Conservation (phyloP, 2,329 filamentous ascomycete species). For the Apiospora hydei region DNA sequence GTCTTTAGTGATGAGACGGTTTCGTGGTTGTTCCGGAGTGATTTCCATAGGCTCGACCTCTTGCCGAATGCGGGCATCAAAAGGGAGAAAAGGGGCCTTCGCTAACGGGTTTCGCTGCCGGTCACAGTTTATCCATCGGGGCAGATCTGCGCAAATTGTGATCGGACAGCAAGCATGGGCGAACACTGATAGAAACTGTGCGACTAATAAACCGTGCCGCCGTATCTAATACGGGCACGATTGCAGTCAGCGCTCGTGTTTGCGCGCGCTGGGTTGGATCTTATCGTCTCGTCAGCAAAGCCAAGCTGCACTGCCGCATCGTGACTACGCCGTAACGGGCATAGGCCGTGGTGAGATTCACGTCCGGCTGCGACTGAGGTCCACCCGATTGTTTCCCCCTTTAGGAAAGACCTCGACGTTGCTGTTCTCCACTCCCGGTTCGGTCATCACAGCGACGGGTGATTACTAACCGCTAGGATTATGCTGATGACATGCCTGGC, state of each 20-base stretch:
- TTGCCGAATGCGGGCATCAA: neutral
- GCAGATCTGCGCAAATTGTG: neutral
- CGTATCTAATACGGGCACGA: neutral
- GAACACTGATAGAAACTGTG: neutral
- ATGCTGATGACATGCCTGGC: neutral
- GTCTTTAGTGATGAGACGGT: neutral
- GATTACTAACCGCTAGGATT: neutral
- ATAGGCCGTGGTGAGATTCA: conserved; percentile 1
- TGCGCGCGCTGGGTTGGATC: neutral
- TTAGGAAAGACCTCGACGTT: neutral
- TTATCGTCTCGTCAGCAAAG: neutral
- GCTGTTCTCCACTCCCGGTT: neutral
- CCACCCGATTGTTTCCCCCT: conserved; percentile 2
- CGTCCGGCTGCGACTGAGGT: neutral
- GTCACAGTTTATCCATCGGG: neutral
- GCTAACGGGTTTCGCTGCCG: neutral
- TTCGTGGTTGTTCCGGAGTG: neutral
- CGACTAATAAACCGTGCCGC: neutral
- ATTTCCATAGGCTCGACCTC: neutral
- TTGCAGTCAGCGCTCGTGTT: neutral
- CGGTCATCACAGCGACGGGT: neutral
- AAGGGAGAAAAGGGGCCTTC: neutral
- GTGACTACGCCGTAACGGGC: neutral
- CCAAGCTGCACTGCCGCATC: neutral
- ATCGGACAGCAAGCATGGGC: neutral